Evolutionary conservation across 1,139 yeast species (phyloP).

Genomic region (Pneumocystis carinii): DNA sequence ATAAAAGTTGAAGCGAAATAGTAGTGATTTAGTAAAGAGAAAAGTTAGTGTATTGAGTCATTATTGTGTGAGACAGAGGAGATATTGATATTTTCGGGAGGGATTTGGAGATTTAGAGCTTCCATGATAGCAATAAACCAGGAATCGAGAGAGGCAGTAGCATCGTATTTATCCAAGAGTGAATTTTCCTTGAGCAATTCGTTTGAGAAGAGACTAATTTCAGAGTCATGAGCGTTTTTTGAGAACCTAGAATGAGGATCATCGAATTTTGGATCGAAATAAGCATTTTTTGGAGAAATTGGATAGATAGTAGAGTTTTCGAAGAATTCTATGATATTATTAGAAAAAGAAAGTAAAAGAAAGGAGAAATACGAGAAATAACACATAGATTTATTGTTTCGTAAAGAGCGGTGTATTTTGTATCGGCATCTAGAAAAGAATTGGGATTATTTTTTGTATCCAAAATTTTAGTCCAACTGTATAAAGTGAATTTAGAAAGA

Average conservation of each 20-base stretch:
- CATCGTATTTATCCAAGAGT: constrained; percentile 17
- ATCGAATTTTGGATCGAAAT: not conserved
- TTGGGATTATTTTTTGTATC: constrained; percentile 33
- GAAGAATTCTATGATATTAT: not conserved
- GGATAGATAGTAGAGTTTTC: not conserved
- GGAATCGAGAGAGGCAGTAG: constrained; percentile 20
- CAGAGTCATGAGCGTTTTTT: constrained; percentile 7
- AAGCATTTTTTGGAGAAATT: not conserved
- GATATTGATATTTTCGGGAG: not conserved
- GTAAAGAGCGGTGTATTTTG: constrained; percentile 35
- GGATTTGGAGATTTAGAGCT: constrained; percentile 22
- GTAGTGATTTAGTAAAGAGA: not conserved
- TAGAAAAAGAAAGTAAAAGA: not conserved
- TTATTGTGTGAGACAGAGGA: not conserved
- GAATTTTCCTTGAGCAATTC: constrained; percentile 22
- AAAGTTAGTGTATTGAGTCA: not conserved
- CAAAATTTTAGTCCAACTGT: constrained; percentile 34
- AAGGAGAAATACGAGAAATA: constrained; percentile 1
- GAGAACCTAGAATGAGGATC: not conserved
- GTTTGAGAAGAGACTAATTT: constrained; percentile 18
- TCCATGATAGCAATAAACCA: constrained; percentile 29
- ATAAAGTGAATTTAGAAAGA: not conserved
- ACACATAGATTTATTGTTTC: constrained; percentile 26
- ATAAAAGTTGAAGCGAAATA: not conserved
- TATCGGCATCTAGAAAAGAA: constrained; percentile 29